These are phyloP conservation scores for Miscanthus lutarioriparius DNA, from an alignment of 176 grass and related monocot genomes.

Conservation along the genomic window DNA sequence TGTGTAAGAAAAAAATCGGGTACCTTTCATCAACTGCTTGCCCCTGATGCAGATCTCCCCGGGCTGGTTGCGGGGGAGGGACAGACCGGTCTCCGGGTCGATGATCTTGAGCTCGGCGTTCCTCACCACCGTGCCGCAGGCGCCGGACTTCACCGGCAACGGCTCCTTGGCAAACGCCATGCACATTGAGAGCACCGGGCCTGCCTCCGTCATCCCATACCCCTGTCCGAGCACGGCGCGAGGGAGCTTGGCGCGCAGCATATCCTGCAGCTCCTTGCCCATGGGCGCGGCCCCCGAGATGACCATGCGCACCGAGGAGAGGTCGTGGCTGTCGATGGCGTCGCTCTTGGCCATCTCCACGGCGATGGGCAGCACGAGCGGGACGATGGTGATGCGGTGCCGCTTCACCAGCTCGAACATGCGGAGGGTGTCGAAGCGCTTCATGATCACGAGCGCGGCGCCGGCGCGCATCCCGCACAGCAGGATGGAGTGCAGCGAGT, in stretches of 20 bases:
- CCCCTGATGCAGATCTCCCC: constrained; percentile 92
- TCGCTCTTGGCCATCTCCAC: constrained; percentile 72
- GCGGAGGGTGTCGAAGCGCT: constrained; percentile 56
- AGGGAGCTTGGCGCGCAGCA: constrained; percentile 62
- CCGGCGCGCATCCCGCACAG: constrained; percentile 65
- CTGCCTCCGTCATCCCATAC: constrained; percentile 84
- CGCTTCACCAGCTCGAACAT: constrained; percentile 59
- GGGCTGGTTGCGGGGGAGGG: constrained; percentile 48
- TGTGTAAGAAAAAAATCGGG: not conserved
- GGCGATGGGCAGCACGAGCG: constrained; percentile 77
- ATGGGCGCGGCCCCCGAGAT: constrained; percentile 81
- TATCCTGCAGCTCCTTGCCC: constrained; percentile 84
- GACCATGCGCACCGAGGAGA: constrained; percentile 70
- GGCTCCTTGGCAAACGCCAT: constrained; percentile 87
- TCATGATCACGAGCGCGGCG: constrained; percentile 65
- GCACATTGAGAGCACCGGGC: constrained; percentile 87
- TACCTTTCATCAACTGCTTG: constrained; percentile 92
- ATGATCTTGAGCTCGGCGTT: constrained; percentile 87
- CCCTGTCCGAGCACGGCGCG: constrained; percentile 65
- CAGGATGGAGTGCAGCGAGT: constrained; percentile 71
- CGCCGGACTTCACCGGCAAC: constrained; percentile 68
- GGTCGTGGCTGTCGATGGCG: constrained; percentile 48
- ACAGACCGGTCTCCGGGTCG: constrained; percentile 61
- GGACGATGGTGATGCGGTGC: constrained; percentile 57
- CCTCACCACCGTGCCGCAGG: constrained; percentile 84